phyloP scores from a whole-genome alignment of 2,329 filamentous ascomycete species.

The Ophiostoma piceae region DNA sequence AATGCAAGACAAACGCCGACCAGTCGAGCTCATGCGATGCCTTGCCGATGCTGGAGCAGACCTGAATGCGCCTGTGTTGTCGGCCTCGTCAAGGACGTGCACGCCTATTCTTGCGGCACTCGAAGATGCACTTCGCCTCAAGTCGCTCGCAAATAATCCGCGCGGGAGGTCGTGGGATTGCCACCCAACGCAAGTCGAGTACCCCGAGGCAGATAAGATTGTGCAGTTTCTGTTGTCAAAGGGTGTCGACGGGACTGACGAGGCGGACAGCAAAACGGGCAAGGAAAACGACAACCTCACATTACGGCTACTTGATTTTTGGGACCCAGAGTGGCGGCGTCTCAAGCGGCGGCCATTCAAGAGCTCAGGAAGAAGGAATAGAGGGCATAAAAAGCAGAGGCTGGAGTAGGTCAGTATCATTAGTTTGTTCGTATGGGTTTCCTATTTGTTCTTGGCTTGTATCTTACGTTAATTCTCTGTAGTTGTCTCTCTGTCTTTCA shows the following conservation, averaged over 20 bases:
- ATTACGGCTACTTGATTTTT: slow-evolving; percentile 19
- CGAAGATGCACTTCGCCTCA: slow-evolving; percentile 16
- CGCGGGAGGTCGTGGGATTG: slow-evolving; percentile 24
- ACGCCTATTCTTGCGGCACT: slow-evolving; percentile 15
- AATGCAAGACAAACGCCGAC: slow-evolving; percentile 19
- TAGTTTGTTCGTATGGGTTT: not conserved
- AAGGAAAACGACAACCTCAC: slow-evolving; percentile 8
- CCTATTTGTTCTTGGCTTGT: not conserved
- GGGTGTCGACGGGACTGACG: not conserved
- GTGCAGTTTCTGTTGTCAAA: slow-evolving; percentile 18
- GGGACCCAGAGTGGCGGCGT: slow-evolving; percentile 20
- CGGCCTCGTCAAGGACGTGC: not conserved
- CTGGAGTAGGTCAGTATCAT: not conserved
- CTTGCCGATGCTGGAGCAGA: slow-evolving; percentile 20
- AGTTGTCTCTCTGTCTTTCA: not conserved
- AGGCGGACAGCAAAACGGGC: not conserved
- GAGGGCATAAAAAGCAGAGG: slow-evolving; percentile 4
- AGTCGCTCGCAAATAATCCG: slow-evolving; percentile 19
- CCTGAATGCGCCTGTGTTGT: not conserved
- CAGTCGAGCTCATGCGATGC: slow-evolving; percentile 22
- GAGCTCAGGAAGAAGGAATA: not conserved
- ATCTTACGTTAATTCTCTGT: not conserved
- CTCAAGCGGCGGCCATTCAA: not conserved
- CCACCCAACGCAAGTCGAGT: slow-evolving; percentile 16
- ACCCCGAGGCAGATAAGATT: slow-evolving; percentile 16